Percentiles rank a stretch among this genome's conserved stretches.
Evolutionary conservation across 495 filamentous ascomycete species (phyloP).

Genomic region (Xanthoparmelia taractica): DNA sequence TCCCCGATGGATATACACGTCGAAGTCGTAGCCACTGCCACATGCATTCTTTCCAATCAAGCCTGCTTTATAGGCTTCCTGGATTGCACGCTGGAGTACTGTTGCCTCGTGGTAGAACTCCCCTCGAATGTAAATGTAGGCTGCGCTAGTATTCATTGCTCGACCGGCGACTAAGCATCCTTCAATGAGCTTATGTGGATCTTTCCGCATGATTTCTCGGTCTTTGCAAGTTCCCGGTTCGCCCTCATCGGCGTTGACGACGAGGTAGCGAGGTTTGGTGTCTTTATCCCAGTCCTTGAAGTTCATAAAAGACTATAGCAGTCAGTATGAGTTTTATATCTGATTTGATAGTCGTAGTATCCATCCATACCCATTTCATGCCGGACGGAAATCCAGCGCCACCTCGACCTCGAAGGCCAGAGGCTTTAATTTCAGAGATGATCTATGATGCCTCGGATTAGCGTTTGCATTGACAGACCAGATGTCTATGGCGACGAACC

Average conservation of each 20-base stretch:
- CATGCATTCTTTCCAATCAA: conserved; percentile 97
- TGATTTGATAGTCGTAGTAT: not conserved
- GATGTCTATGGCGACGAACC: conserved; percentile 41
- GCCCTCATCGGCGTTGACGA: conserved; percentile 97
- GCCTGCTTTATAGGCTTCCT: conserved; percentile 91
- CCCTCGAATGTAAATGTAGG: conserved; percentile 98
- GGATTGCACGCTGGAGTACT: conserved; percentile 86
- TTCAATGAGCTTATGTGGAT: conserved; percentile 96
- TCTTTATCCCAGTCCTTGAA: conserved; percentile 99
- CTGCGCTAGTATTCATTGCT: conserved; percentile 95
- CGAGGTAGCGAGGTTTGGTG: conserved; percentile 87
- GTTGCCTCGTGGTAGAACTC: conserved; percentile 98
- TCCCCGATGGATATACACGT: conserved; percentile 92
- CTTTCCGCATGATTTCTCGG: conserved; percentile 99
- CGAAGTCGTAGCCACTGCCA: conserved; percentile 93
- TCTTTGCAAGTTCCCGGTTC: conserved; percentile 99
- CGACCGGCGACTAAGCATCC: conserved; percentile 94
- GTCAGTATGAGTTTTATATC: conserved; percentile 24
- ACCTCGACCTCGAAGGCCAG: conserved; percentile 88
- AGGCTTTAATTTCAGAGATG: conserved; percentile 92
- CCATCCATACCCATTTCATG: conserved; percentile 81
- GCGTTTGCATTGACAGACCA: conserved; percentile 17
- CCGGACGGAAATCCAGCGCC: conserved; percentile 97
- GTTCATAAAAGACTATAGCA: conserved; percentile 94
- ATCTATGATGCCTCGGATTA: conserved; percentile 47